Percentiles rank a stretch among this genome's conserved stretches.
phyloP scores from a whole-genome alignment of 495 filamentous ascomycete genomes.

The Aspergillus biplanus region DNA sequence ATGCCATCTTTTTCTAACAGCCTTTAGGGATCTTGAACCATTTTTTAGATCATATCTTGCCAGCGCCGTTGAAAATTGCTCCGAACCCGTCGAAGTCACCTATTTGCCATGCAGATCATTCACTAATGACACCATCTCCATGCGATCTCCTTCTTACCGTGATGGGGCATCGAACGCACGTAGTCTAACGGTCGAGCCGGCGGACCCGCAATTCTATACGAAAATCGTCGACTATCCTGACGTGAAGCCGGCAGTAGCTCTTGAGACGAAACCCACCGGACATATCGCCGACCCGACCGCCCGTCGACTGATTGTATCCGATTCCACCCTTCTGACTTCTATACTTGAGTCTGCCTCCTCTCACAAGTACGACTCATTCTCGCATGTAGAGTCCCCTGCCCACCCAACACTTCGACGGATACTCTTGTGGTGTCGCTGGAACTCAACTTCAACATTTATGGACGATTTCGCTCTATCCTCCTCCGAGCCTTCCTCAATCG shows the following conservation, averaged over 20 bases:
- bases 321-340: slow-evolving; percentile 35
- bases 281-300: slow-evolving; percentile 13
- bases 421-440: background rate
- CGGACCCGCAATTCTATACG: slow-evolving; percentile 19
- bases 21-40: slow-evolving; percentile 16
- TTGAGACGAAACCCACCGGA: slow-evolving; percentile 9
- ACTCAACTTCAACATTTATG: background rate
- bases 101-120: slow-evolving; percentile 22
- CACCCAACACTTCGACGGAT: background rate
- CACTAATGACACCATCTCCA: slow-evolving; percentile 11
- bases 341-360: slow-evolving; percentile 1
- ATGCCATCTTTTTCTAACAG: background rate
- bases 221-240: slow-evolving; percentile 3
- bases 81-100: slow-evolving; percentile 13
- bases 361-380: background rate
- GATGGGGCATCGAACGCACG: background rate
- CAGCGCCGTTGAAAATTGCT: slow-evolving; percentile 3
- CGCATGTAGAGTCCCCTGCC: no score
- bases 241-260: background rate
- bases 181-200: slow-evolving; percentile 14
- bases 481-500: background rate
- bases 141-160: slow-evolving; percentile 14
- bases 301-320: slow-evolving; percentile 15
- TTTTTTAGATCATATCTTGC: slow-evolving; percentile 21
- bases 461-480: background rate